A percentile compares a stretch with the other conserved stretches of the same genome.
phyloP scores from a whole-genome alignment of 2,329 filamentous ascomycete genomes.

The Phialocephala subalpina region DNA sequence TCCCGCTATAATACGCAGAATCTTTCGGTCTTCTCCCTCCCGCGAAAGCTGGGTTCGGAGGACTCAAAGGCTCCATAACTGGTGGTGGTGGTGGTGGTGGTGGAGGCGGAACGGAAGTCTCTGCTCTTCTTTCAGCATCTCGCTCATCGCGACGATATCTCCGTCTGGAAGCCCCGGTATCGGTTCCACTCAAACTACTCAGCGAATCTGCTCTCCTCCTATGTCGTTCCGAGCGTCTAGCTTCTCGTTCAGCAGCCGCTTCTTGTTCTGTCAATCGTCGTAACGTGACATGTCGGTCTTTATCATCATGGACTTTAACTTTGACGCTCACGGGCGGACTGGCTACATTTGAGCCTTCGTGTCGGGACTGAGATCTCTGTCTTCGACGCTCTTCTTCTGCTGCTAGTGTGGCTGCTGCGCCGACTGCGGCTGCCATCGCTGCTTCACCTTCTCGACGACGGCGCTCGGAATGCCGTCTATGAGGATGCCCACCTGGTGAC shows the following conservation, averaged over 20 bases:
- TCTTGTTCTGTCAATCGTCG: conserved; percentile 69
- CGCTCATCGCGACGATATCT: conserved; percentile 65
- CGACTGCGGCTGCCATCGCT: conserved; percentile 54
- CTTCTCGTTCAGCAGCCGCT: conserved; percentile 50
- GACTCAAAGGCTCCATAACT: conserved; percentile 55
- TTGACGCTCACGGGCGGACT: conserved; percentile 64
- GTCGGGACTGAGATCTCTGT: conserved; percentile 31
- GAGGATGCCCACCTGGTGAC: conserved; percentile 51
- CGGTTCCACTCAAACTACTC: conserved; percentile 65
- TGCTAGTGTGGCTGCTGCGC: conserved; percentile 56
- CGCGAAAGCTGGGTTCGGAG: conserved; percentile 65
- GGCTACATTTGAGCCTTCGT: conserved; percentile 42
- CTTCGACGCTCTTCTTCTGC: conserved; percentile 53
- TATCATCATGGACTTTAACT: conserved; percentile 67
- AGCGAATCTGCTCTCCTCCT: conserved; percentile 57
- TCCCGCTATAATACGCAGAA: conserved; percentile 67
- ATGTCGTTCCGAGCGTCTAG: conserved; percentile 45
- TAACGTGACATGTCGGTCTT: conserved; percentile 67
- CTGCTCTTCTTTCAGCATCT: conserved; percentile 48
- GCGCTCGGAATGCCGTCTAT: conserved; percentile 55
- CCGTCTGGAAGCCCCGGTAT: conserved; percentile 54
- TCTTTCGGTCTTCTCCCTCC: conserved; percentile 62
- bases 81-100: conserved; percentile 32
- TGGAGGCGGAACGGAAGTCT: conserved; percentile 20
- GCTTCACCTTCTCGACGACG: conserved; percentile 53